Base-by-base conservation (phyloP, 164 flowering plant species). In the Chimonanthus praecox region DNA sequence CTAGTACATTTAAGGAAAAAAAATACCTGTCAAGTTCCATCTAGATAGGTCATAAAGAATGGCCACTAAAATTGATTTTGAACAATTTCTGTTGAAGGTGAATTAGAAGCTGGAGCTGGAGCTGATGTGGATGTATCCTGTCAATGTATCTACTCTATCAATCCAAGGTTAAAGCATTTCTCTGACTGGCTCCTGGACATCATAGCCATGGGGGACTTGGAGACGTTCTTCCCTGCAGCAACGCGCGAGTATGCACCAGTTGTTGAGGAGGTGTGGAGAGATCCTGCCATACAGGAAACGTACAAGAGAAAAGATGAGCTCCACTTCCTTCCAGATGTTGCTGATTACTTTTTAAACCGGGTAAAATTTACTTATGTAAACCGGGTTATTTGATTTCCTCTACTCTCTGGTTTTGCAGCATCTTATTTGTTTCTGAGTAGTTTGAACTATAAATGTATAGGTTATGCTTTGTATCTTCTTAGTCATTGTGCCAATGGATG, bases 161-260 rank as follows among this genome's bases (percentile, higher is more conserved):
- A 88, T 81, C 90, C 92, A 45, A 88, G 88, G 84, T 82, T 96
- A 78, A 96, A 96, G 86, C 85, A 91, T 84, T 96, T 96, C 77
- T 96, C 99, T 71, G 97, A 96, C 72, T 94, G 98, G 99, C 90
- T 96, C 45, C 82, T 96, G 72, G 99, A 96, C 77, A 96, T 94
- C 65, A 96, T 96, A 73, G 99, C 99, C 71, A 94, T 89, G 64
- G 99, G 99, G 79, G 97, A 92, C 84, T 82, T 96, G 82, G 99
- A 94, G 80, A 92, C 97, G 18, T 94, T 92, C 78, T 94, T 96
- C 83, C 99, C 98, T 50, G 98, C 99, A n/a, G 99, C 99, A 74
- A 92, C 99, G 20, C 95, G 98, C 20, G 99, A 96, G 67, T 96
- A 96, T 86, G 99, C 97, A 72, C 97, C 99, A 67, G 77, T 94